Conservation (phyloP, 148 eudicot genomes). For the Cornus florida region DNA sequence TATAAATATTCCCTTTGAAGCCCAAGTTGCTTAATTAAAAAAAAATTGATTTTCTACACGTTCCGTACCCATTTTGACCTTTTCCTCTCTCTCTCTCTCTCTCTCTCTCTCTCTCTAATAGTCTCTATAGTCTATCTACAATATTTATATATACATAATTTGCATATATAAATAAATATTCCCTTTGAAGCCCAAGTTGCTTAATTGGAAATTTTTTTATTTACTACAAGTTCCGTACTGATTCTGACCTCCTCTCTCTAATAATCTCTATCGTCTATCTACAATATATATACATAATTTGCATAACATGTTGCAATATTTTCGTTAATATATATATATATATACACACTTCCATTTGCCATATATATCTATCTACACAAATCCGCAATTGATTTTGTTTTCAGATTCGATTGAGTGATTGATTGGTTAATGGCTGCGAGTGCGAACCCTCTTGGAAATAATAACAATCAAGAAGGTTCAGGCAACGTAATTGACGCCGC, state of each 20-base stretch:
- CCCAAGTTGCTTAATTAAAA: no score
- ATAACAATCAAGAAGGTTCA: constrained; percentile 38
- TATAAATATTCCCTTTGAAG: no score
- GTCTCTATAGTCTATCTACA: no score
- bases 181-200: not conserved
- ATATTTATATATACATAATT: no score
- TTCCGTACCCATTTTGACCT: no score
- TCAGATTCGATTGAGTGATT: not conserved
- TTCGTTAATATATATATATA: not conserved
- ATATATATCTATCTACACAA: no score
- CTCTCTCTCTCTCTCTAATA: no score
- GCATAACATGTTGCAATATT: not conserved
- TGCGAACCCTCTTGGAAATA: constrained; percentile 60
- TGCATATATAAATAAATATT: no score
- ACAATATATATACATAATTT: not conserved
- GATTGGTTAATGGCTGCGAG: constrained; percentile 40
- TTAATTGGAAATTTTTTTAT: no score
- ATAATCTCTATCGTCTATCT: not conserved
- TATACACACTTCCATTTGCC: not conserved
- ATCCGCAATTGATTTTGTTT: no score
- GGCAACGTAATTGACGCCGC: constrained; percentile 27
- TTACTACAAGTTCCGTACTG: constrained; percentile 14
- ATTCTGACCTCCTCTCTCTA: not conserved
- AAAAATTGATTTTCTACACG: no score
- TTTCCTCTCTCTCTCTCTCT: no score